These are phyloP conservation scores for Metarhizium sp. DNA, from an alignment of 2,329 filamentous ascomycete genomes.

Conservation along the genomic window DNA sequence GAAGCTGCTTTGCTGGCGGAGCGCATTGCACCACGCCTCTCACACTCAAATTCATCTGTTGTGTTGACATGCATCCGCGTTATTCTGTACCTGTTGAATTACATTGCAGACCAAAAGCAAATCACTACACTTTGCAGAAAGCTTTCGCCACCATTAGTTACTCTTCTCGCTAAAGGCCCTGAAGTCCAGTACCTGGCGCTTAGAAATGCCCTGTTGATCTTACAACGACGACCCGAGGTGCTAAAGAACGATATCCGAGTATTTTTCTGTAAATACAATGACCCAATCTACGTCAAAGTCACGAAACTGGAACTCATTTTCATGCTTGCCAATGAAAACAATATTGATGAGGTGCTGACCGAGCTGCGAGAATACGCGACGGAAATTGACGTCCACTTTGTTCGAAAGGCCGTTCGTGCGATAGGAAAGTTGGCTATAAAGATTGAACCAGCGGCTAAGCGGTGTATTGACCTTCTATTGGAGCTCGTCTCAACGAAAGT, in stretches of 20 bases:
- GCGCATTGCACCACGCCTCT: slow-evolving; percentile 87
- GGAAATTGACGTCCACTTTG: slow-evolving; percentile 97
- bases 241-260: slow-evolving; percentile 93
- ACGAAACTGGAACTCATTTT: slow-evolving; percentile 98
- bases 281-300: slow-evolving; percentile 98
- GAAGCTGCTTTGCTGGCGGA: slow-evolving; percentile 88
- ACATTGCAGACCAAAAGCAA: slow-evolving; percentile 86
- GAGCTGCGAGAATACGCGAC: slow-evolving; percentile 95
- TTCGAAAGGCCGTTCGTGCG: slow-evolving; percentile 91
- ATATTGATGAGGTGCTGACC: slow-evolving; percentile 90
- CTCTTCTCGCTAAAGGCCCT: slow-evolving; percentile 86
- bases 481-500: slow-evolving; percentile 97
- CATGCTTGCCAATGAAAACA: slow-evolving; percentile 92
- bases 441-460: slow-evolving; percentile 84
- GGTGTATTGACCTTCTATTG: slow-evolving; percentile 86
- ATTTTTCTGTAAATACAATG: slow-evolving; percentile 99
- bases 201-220: slow-evolving; percentile 84
- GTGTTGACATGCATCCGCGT: slow-evolving; percentile 94
- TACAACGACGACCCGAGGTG: slow-evolving; percentile 88
- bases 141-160: slow-evolving; percentile 89
- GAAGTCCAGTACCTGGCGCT: slow-evolving; percentile 98
- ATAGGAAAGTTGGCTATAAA: slow-evolving; percentile 98
- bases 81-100: slow-evolving; percentile 97
- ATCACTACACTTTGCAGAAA: slow-evolving; percentile 83
- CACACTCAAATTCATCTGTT: slow-evolving; percentile 93